phyloP scores from a whole-genome alignment of 1,139 yeast species.

The Geotrichum citri-aurantii region DNA sequence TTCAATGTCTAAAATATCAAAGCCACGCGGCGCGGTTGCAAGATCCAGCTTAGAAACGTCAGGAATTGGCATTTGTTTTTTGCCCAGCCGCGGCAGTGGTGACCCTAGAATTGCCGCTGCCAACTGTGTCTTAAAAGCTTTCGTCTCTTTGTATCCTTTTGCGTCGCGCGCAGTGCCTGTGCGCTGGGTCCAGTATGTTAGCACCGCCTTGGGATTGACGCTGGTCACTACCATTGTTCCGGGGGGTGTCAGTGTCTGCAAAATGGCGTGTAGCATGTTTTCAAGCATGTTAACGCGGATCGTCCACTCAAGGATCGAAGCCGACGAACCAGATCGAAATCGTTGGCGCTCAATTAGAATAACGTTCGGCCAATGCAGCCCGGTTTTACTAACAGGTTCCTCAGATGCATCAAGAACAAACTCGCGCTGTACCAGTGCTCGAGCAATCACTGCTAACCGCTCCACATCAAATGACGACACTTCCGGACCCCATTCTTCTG shows the following conservation, averaged over 20 bases:
- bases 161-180: not conserved
- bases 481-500: conserved; percentile 7
- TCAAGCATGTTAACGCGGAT: conserved; percentile 50
- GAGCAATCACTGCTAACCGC: conserved; percentile 24
- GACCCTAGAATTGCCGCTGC: not conserved
- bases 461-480: conserved; percentile 23
- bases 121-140: conserved; percentile 3
- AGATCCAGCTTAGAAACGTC: not conserved
- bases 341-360: conserved; percentile 53
- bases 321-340: conserved; percentile 44
- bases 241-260: not conserved
- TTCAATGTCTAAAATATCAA: not conserved
- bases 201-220: conserved; percentile 12
- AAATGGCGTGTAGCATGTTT: conserved; percentile 41
- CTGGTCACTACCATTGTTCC: conserved; percentile 5
- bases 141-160: conserved; percentile 9
- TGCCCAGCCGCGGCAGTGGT: not conserved
- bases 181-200: conserved; percentile 10
- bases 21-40: not conserved
- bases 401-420: conserved; percentile 7
- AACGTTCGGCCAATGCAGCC: conserved; percentile 34
- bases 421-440: conserved; percentile 24
- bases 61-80: not conserved
- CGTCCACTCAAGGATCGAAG: conserved; percentile 46
- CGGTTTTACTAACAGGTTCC: not conserved